Evolutionary conservation across 2,329 filamentous ascomycete genomes (phyloP), one percentile per base, ranked within the genome.

Genomic region (Calonectria leucothoes): DNA sequence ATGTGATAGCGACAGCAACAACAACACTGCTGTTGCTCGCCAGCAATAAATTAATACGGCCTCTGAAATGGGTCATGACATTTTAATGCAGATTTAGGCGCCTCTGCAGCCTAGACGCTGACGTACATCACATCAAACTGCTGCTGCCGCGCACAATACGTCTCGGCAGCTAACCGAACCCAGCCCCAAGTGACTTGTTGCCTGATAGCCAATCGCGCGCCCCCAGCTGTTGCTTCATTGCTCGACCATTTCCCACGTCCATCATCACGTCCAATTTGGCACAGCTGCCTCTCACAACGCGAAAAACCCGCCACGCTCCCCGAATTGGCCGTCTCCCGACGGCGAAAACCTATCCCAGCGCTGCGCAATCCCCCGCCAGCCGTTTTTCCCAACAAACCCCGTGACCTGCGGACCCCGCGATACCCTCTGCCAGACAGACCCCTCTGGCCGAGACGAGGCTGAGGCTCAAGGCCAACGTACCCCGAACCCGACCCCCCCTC

Each of bases 231-330:
- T 77, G 75, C 74, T 75, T 78, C 64, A 78, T 68, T 69, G 63
- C 69, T 77, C 73, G 74, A 35, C 70, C 27, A 69, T 71, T 76
- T 80, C 79, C 78, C 79, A 79, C 75, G 70, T 79, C 70, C 72
- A 77, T 74, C 76, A 76, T 59, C 77, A 78, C 65, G 69, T 73
- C 55, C 71, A 70, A 66, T 69, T 74, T 65, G 70, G 66, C 74
- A 42, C 75, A 73, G 75, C 68, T 69, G 68, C 57, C 67, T 74
- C 71, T 72, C 57, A 63, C 74, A 77, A 79, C 76, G 49, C 69
- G 74, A 75, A 64, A 76, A 76, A 75, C 74, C 76, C 71, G 63
- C 74, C 72, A 73, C 69, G 51, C 63, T 63, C 69, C 72, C 55
- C 73, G 76, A 77, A 79, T 80, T 80, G 79, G 71, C 45, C 59